These are phyloP conservation scores for Corylus americana DNA, from an alignment of 306 rosid genomes.

Conservation along the genomic window DNA sequence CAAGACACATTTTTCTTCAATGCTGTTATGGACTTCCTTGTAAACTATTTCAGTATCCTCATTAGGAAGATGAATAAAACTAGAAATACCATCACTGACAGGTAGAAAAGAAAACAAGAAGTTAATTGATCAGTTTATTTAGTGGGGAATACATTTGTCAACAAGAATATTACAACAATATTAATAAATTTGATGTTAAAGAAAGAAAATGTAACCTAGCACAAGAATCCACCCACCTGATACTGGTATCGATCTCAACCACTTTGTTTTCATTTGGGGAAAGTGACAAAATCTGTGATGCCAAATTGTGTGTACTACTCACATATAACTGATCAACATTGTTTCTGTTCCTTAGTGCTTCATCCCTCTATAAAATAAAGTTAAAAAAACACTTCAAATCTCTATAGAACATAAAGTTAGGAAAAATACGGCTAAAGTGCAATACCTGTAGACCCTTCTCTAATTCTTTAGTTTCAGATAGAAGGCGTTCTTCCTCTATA, in stretches of 20 bases:
- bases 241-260: slow-evolving; percentile 11
- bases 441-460: slow-evolving; percentile 42
- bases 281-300: slow-evolving; percentile 24
- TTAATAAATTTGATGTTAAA: not conserved
- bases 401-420: not conserved
- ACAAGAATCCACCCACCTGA: slow-evolving; percentile 32
- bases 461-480: slow-evolving; percentile 41
- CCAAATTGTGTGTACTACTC: slow-evolving; percentile 23
- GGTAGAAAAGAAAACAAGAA: not conserved
- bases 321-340: slow-evolving; percentile 39
- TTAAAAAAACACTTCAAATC: not conserved
- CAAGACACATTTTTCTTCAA: slow-evolving; percentile 30
- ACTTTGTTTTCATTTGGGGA: not conserved
- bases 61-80: slow-evolving; percentile 17
- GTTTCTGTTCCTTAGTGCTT: slow-evolving; percentile 33
- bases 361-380: slow-evolving; percentile 29
- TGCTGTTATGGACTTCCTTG: not conserved
- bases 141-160: too few relatives aligned
- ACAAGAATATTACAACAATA: slow-evolving; percentile 27
- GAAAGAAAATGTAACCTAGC: not conserved
- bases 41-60: slow-evolving; percentile 5
- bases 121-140: not conserved
- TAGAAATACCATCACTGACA: slow-evolving; percentile 43
- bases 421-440: not conserved
- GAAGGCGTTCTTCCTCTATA: slow-evolving; percentile 47